Conservation (phyloP, 2,329 filamentous ascomycete species). For the Periconia sp. region DNA sequence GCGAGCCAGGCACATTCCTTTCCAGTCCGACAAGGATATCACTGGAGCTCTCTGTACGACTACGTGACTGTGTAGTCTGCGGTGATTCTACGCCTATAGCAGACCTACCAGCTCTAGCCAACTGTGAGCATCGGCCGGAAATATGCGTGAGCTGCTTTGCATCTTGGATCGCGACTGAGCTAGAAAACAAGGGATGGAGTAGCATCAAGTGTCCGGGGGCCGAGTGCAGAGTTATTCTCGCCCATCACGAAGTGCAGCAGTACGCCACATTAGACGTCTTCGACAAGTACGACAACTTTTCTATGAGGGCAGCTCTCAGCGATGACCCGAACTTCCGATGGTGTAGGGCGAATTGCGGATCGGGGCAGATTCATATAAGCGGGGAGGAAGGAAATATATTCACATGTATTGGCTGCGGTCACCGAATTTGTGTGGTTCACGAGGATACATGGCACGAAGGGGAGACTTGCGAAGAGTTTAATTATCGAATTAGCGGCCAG, state of each 20-base stretch:
- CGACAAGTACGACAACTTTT: constrained; percentile 48
- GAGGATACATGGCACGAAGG: constrained; percentile 46
- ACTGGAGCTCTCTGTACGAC: too few species aligned
- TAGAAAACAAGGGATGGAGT: constrained; percentile 49
- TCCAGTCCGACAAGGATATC: neutral
- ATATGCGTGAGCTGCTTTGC: constrained; percentile 47
- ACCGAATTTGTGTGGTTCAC: constrained; percentile 46
- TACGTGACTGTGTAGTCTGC: constrained; percentile 31
- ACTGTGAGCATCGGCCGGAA: constrained; percentile 42
- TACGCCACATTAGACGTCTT: constrained; percentile 27
- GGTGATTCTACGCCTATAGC: constrained; percentile 16
- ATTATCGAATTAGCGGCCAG: constrained; percentile 35
- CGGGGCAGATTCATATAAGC: constrained; percentile 61
- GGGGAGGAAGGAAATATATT: constrained; percentile 54
- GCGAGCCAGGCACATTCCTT: too few species aligned
- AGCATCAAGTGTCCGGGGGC: constrained; percentile 57
- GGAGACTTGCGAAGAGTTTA: constrained; percentile 50
- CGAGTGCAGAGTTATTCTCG: constrained; percentile 55
- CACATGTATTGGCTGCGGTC: constrained; percentile 44
- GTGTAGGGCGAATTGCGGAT: constrained; percentile 59
- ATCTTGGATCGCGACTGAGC: constrained; percentile 46
- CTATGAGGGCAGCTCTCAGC: constrained; percentile 52
- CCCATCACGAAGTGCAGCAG: constrained; percentile 52
- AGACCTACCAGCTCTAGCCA: constrained; percentile 26
- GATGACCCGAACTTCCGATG: constrained; percentile 58